Percentiles rank a stretch among this genome's conserved stretches.
Conservation (phyloP, 169 alveolate genomes). For the Plasmodium blacklocki region DNA sequence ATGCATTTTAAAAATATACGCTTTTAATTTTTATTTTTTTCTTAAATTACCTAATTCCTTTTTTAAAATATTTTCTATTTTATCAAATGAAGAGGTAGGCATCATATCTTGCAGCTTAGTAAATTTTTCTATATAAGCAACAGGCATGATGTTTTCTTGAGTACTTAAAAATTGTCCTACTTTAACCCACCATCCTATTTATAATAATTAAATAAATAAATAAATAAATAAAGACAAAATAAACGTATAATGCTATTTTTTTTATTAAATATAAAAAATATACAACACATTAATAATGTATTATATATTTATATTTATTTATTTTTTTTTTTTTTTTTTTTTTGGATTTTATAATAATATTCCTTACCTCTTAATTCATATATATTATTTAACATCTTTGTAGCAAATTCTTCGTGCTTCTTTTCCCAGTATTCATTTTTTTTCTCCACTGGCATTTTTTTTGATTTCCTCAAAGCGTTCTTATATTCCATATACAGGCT, state of each 20-base stretch:
- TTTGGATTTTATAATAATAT: background rate
- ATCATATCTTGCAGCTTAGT: constrained; percentile 91
- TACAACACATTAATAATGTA: too few relatives aligned
- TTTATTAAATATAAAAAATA: too few relatives aligned
- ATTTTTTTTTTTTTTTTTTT: background rate
- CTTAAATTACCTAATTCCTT: constrained; percentile 85
- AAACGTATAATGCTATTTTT: too few relatives aligned
- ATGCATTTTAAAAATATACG: background rate
- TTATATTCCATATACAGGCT: constrained; percentile 87
- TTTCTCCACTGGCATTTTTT: constrained; percentile 85
- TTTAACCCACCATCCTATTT: constrained; percentile 93
- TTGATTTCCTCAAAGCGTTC: constrained; percentile 86
- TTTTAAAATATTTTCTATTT: constrained; percentile 83
- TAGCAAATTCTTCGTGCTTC: constrained; percentile 91
- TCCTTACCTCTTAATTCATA: constrained; percentile 86
- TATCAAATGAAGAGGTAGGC: constrained; percentile 88
- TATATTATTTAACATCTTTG: constrained; percentile 88
- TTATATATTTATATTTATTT: too few relatives aligned
- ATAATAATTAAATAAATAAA: background rate
- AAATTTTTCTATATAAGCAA: constrained; percentile 89
- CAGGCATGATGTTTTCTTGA: constrained; percentile 91
- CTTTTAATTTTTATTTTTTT: background rate
- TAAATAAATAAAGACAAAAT: too few relatives aligned
- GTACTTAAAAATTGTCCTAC: constrained; percentile 94
- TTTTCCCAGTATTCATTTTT: constrained; percentile 91